Evolutionary conservation across 2,329 filamentous ascomycete species (phyloP), one percentile per base, ranked within the genome.

Genomic region (Cryphonectria naterciae): DNA sequence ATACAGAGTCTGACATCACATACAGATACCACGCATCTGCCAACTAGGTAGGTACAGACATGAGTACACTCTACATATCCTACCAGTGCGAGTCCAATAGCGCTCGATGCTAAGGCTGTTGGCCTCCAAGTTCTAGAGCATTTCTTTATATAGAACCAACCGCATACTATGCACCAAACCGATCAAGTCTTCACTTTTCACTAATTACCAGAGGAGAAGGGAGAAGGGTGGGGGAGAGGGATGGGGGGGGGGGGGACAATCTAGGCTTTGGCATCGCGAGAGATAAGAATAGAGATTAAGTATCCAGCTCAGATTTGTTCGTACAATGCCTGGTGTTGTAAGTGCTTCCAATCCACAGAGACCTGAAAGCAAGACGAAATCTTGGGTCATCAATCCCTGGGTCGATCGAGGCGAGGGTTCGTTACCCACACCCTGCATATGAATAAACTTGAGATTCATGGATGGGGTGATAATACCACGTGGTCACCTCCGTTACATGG

Each of bases 91-190:
- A 37, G n/a, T 41, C 60, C 60, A 11, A 25, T 39, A 3, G 37
- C 37, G 22, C n/a, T 41, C 10, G 3, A 41, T 63, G 22, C 19
- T 19, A 2, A 22, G 22, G 19, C 61, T n/a, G n/a, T n/a, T 46
- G n/a, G 39, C 19, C n/a, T 25, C n/a, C 13, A 32, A n/a, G 7
- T n/a, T n/a, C n/a, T n/a, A 11, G 46, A 49, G 61, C 39, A 32
- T 19, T 64, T 22, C 25, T 46, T 46, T 64, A 43, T 28, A 63
- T 63, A 63, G 61, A 63, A 43, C 39, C 61, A 63, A 28, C 61
- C n/a, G 19, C 39, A 46, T 63, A 46, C 17, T 49, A 39, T 10
- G 58, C 11, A 22, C 25, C 19, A 25, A 41, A 2, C 15, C 60
- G 32, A 62, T 13, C 1, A 1, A 8, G 35, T 39, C 35, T 37